Percentiles rank a stretch among this genome's conserved stretches.
These are phyloP conservation scores for Blastocystis sp. DNA, from an alignment of 352 stramenopile genomes.

Conservation along the genomic window DNA sequence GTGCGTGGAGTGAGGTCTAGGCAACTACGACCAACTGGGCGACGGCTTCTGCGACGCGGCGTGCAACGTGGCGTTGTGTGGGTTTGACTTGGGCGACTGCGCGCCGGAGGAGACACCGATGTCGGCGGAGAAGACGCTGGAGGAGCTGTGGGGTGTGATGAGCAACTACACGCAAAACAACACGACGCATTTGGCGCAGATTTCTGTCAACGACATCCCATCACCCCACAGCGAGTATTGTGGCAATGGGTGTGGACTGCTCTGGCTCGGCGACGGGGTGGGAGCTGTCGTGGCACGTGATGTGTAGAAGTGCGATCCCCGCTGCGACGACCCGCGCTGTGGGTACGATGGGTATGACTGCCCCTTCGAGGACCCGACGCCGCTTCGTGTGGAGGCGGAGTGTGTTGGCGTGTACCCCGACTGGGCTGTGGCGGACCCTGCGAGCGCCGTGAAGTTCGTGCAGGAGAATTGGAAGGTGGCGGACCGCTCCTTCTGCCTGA, in stretches of 20 bases:
- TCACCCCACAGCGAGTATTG: neutral
- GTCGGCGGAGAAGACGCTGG: neutral
- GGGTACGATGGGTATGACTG: slow-evolving; percentile 85
- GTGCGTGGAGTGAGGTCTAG: neutral
- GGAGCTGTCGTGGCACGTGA: neutral
- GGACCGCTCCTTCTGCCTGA: neutral
- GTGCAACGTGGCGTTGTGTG: slow-evolving; percentile 87
- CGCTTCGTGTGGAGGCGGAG: neutral
- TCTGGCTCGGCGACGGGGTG: slow-evolving; percentile 20
- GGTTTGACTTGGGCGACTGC: slow-evolving; percentile 91
- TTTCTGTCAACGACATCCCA: no score
- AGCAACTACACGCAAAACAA: no score
- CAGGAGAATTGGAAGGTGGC: neutral
- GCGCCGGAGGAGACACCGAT: slow-evolving; percentile 72
- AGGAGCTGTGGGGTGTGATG: no score
- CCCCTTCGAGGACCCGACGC: slow-evolving; percentile 73
- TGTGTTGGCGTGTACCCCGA: neutral
- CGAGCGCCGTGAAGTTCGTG: neutral
- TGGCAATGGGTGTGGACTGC: neutral
- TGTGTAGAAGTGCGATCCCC: slow-evolving; percentile 78
- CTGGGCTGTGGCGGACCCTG: neutral
- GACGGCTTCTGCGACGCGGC: slow-evolving; percentile 81
- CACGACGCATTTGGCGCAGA: no score
- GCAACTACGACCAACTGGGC: slow-evolving; percentile 77
- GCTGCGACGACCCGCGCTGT: slow-evolving; percentile 83